Base-by-base conservation (phyloP, 768 basidiomycete genomes). In the Tulasnella sp. region DNA sequence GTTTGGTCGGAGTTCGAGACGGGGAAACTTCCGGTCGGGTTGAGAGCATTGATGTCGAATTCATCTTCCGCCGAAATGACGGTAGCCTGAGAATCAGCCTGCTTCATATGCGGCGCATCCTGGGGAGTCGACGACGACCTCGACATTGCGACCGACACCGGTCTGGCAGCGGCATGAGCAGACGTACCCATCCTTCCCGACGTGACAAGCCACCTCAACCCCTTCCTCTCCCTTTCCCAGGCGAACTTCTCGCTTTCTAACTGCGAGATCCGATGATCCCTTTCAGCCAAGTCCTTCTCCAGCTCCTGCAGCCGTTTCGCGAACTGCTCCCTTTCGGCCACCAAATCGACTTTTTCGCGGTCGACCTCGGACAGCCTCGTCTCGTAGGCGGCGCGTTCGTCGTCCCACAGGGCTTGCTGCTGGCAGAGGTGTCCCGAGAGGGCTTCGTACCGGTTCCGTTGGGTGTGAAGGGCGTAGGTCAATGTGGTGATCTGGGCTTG, bases 221-320 rank as follows among this genome's bases (percentile, higher is more conserved):
- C 59, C n/a, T 72, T 72, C 64, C 70, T 66, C 73, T 71, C 73
- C 70, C 47, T 42, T 52, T 71, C 73, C 71, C 71, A 72, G 1
- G 36, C 40, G 40, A 64, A 72, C 36, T 47, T 63, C 71, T 62
- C 71, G 62, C 32, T 36, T 64, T 72, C 71, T 14, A 72, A 41
- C 35, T 62, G 52, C 36, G 62, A 35, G 47, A 73, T 69, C 59
- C 62, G 42, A n/a, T 37, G 35, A 22, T 69, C 41, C 73, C 36
- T 69, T 19, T 69, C 68, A 1, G 35, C 73, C 26, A 69, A 40
- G 34, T 69, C 67, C 68, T 63, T 69, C 73, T 69, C 67, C 26
- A 69, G 34, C 47, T 73, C 73, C 37, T 41, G n/a, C 32, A 52
- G 8, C 22, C 52, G 26, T n/a, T 37, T 41, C 6, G 35, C 37